phyloP scores from a whole-genome alignment of 2,329 filamentous ascomycete genomes.

The Alternaria longipes region DNA sequence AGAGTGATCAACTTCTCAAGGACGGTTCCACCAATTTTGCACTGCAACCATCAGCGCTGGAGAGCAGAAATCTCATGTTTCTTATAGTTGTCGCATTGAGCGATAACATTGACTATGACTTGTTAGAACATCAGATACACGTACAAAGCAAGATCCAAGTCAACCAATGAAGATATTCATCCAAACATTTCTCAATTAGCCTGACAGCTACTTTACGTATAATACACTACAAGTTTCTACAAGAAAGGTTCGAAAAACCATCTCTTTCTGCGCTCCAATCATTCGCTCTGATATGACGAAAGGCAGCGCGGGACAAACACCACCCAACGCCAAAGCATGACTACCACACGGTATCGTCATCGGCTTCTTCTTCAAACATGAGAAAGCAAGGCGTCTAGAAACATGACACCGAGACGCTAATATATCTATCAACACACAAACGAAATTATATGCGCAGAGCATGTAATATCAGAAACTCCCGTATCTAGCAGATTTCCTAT shows the following conservation, averaged over 20 bases:
- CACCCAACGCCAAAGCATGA: conserved; percentile 4
- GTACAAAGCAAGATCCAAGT: neutral
- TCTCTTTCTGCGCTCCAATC: conserved; percentile 1
- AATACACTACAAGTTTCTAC: conserved; percentile 4
- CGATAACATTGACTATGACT: neutral
- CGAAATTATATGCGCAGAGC: conserved; percentile 3
- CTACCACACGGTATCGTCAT: neutral
- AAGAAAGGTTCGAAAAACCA: neutral
- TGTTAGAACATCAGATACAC: neutral
- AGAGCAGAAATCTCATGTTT: neutral
- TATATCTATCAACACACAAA: conserved; percentile 3
- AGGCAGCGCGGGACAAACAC: neutral
- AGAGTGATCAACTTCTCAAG: neutral
- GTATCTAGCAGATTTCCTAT: neutral
- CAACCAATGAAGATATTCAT: neutral
- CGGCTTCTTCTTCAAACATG: neutral
- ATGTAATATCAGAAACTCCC: neutral
- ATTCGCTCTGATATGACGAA: neutral
- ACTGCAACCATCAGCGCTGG: neutral
- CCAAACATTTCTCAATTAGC: neutral
- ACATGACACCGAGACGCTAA: neutral
- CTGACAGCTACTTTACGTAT: neutral
- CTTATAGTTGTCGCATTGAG: neutral
- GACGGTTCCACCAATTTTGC: neutral
- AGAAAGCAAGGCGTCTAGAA: neutral